Evolutionary conservation across 2,329 filamentous ascomycete species (phyloP).

Genomic region (Amauroascus verrucosus): DNA sequence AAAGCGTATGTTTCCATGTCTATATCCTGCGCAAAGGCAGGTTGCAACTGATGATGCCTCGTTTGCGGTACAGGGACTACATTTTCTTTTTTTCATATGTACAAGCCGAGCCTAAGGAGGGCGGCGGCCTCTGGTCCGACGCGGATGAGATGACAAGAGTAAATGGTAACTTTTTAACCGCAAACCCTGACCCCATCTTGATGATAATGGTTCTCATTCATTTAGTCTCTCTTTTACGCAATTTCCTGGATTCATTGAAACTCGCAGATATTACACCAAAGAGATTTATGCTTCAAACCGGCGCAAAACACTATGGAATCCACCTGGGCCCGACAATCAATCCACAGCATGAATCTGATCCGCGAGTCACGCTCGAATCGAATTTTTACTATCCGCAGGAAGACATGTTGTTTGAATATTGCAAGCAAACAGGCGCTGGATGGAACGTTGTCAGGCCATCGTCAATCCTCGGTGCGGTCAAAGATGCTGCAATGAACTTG

Average conservation of each 20-base stretch:
- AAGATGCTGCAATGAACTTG: conserved; percentile 22
- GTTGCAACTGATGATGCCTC: not conserved
- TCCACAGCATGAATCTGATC: conserved; percentile 22
- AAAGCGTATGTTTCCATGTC: conserved; percentile 17
- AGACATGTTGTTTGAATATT: conserved; percentile 20
- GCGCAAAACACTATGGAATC: conserved; percentile 21
- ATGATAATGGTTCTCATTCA: not conserved
- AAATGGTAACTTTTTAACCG: conserved; percentile 25
- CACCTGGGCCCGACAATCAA: conserved; percentile 20
- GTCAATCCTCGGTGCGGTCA: conserved; percentile 22
- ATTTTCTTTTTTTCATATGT: conserved; percentile 48
- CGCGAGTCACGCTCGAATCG: conserved; percentile 18
- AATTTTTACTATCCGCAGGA: conserved; percentile 26
- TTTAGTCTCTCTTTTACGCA: conserved; percentile 32
- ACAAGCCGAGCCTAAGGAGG: conserved; percentile 40
- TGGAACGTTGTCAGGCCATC: conserved; percentile 23
- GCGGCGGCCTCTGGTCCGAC: conserved; percentile 40
- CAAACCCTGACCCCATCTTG: not conserved
- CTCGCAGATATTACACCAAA: conserved; percentile 36
- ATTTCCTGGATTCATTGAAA: conserved; percentile 40
- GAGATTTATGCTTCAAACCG: conserved; percentile 39
- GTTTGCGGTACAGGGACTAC: conserved; percentile 28
- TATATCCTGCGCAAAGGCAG: not conserved
- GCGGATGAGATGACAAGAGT: conserved; percentile 42
- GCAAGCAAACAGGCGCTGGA: conserved; percentile 16